Base-by-base conservation (phyloP, 768 basidiomycete genomes). In the Pleurotus tuber-regium region DNA sequence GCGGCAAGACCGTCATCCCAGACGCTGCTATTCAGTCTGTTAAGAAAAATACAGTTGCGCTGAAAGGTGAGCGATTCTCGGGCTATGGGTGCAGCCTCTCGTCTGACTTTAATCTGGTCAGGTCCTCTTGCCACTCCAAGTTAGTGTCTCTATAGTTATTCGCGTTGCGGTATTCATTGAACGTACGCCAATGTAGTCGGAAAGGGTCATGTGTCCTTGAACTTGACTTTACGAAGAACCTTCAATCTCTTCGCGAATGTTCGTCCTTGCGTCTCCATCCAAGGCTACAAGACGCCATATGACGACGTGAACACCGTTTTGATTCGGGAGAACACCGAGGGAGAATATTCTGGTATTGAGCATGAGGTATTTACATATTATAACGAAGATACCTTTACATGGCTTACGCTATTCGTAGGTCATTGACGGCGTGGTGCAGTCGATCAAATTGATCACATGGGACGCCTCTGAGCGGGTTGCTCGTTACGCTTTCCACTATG, bases 191-290 rank as follows among this genome's bases (percentile, higher is more conserved):
- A 62, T 48, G 18, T 61, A 97, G 94, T 98, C 68, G 96, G 96
- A 61, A 98, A 98, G 78, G 96, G 96, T 24, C 96, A 98, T 68
- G 96, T 98, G 48, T 99, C 97, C 36, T 77, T 99, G 56, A 99
- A 99, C 74, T 74, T 99, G 72, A 98, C 95, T 18, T 82, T 99
- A 52, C 88, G 97, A 57, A 82, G 97, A 61, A 98, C 96, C 0
- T 99, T 99, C 79, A 93, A 93, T 67, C 84, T 99, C 47, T 99
- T 98, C 66, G 97, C 97, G 64, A 98, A 98, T 67, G 97, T 98
- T 62, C 87, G 97, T 54, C 97, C 97, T 29, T 99, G 97, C 66
- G 82, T 83, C 24, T 98, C 95, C 24, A 92, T 99, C 70, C 75
- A 92, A 69, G 97, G 97, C 24, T 98, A 87, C 80, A 97, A 97